Evolutionary conservation across 2,329 filamentous ascomycete species (phyloP), one percentile per base, ranked within the genome.

Genomic region (Cytospora piceae): DNA sequence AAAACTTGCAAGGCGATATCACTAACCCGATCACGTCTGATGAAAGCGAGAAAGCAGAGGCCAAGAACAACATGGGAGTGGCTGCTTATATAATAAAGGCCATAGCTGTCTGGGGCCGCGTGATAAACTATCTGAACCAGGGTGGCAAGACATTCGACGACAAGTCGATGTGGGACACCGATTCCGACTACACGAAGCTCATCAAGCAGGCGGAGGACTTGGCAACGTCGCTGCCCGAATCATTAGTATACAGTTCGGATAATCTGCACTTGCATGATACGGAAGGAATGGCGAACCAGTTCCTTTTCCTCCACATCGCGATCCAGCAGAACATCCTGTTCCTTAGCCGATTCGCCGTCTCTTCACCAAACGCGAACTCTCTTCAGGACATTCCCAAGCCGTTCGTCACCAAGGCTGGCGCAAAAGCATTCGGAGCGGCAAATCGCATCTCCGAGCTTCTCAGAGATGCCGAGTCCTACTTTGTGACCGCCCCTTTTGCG

Each of bases 251-350:
- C 76, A 92, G 84, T 5, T 77, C 84, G 12, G 92, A 96, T 71
- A 98, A 97, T 72, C 83, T 98, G 2, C 89, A 92, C 65, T 86
- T 90, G 51, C 93, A 98, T 75, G 89, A 90, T 34, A 93, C 91
- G 3, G 92, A 96, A 72, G 90, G 90, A 71, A 90, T 93, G 66
- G 93, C 90, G 4, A 96, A 96, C 73, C 94, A 97, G 72, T 97
- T 96, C 73, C 80, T 98, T 20, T 96, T 97, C 73, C 81, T 98
- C 62, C 95, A 99, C 76, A 91, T 98, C 67, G 86, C 93, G 34
- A 88, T 93, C 70, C 91, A 97, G 72, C 95, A 98, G 76, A 94
- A 94, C 70, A 87, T 92, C 51, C 83, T 98, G 2, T 97, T 97
- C 74, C 85, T 97, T 77, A 93, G 95, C 75, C 89, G 93, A 42